Evolutionary conservation across 257 asterid genomes (phyloP), one percentile per base, ranked within the genome.

Genomic region (Rubia yunnanensis): DNA sequence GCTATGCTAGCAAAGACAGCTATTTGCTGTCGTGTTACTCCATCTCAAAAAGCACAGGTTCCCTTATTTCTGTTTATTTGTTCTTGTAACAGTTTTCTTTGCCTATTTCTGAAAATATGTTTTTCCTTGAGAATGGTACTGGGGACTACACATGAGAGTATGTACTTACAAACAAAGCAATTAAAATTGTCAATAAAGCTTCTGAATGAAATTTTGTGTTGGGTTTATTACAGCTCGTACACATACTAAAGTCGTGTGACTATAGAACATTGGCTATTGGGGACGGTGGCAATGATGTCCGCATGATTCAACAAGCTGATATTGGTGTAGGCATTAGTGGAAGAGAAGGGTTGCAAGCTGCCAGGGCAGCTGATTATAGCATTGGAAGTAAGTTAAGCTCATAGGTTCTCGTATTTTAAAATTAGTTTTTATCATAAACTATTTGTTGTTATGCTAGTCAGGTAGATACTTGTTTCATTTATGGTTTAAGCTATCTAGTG

Each of bases 321-420:
- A 88, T 94, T 74, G 99, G 99, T 65, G 97, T 94, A 72, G 99
- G 99, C 79, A 94, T 94, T 81, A 94, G 99, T 72, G 99, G 99
- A 70, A 84, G 96, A 80, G 99, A 94, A 86, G 99, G 99, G 72
- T 77, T 94, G 78, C 99, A 94, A 80, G 99, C 99, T 23, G 96
- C 99, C 72, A 84, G 99, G 78, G 99, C 99, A 74, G 99, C 99
- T 77, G 99, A 94, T 79, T 94, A 94, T 81, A 94, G 97, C 82
- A 90, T 94, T 77, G 99, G 97, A 76, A 89, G 99, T 94, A 80
- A 80, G 97, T 72, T 68, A 31, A 32, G 64, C 5, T 60, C 48
- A 32, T 58, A 17, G 63, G 11, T 10, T 22, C 23, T n/a, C 5
- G 22, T 31, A 60, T 60, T n/a, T 60, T 15, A 9, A 58, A 28